A percentile compares a stretch with the other conserved stretches of the same genome.
Conservation (phyloP, 805 yeast species). For the Vanderwaltozyma yarrowii region DNA sequence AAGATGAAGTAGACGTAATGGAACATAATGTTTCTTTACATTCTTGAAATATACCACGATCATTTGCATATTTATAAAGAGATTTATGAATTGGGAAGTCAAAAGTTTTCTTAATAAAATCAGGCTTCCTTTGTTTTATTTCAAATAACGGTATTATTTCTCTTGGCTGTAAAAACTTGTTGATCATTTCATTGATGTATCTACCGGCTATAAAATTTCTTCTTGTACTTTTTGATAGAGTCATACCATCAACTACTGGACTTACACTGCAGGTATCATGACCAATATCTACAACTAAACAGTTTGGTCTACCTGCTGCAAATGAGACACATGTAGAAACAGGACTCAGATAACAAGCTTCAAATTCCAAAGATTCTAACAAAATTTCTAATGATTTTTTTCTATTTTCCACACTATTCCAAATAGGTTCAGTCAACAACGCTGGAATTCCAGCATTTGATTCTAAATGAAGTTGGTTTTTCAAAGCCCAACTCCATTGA, state of each 20-base stretch:
- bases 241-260: constrained; percentile 76
- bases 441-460: constrained; percentile 41
- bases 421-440: constrained; percentile 75
- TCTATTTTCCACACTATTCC: constrained; percentile 65
- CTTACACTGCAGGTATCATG: constrained; percentile 69
- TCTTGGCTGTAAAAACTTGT: constrained; percentile 26
- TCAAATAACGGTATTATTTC: constrained; percentile 26
- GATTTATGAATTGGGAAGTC: constrained; percentile 33
- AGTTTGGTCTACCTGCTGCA: constrained; percentile 80
- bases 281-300: constrained; percentile 79
- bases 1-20: constrained; percentile 25
- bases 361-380: constrained; percentile 58
- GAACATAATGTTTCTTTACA: constrained; percentile 64
- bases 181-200: constrained; percentile 34
- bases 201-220: constrained; percentile 69
- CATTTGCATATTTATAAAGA: constrained; percentile 46
- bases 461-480: constrained; percentile 40
- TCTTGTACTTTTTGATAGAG: constrained; percentile 56
- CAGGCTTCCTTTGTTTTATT: constrained; percentile 24
- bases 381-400: constrained; percentile 59
- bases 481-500: constrained; percentile 57
- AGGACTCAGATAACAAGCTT: constrained; percentile 73
- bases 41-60: constrained; percentile 48
- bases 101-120: constrained; percentile 18
- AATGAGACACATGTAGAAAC: constrained; percentile 83